Base-by-base conservation (phyloP, 2,329 filamentous ascomycete genomes). In the Chaetomium sp. region DNA sequence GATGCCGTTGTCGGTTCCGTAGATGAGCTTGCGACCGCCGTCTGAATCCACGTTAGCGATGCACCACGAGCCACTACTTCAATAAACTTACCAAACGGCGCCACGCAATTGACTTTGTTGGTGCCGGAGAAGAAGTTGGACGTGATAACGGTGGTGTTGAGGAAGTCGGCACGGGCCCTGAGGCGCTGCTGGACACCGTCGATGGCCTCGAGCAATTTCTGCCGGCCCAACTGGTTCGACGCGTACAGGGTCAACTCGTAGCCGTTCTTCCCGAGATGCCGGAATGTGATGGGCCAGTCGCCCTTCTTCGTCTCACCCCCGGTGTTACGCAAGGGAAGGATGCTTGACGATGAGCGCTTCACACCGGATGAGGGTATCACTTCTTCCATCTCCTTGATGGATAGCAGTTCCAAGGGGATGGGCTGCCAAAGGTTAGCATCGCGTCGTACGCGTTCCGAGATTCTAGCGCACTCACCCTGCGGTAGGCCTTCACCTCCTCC, bases 201-300 rank as follows among this genome's bases (percentile, higher is more conserved):
- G 72, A 99, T 97, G 73, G 92, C 89, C 78, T 99, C 93, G 75
- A 99, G 92, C 90, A 95, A 99, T 78, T 98, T 99, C 76, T 94
- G 92, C 65, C 95, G 86, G 29, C 92, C 91, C 9, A 92, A 90
- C 71, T 92, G 89, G 65, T 92, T 96, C 10, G 90, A 88, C 55
- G 93, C 94, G 77, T 90, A 98, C 4, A 99, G 83, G 3, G 93
- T 95, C 72, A 93, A 81, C 75, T 97, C 94, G 74, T 97, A 99
- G 35, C 94, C 95, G 61, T 93, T 93, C 78, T 96, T 97, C 57
- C 95, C 95, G 65, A 99, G 84, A 82, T 97, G 93, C 71, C 91
- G 89, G 83, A 99, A 99, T 1, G 94, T 98, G 67, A 99, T 96
- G 0, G 95, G 95, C 79, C 92, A 96, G 55, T 96, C 92, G 51